Base-by-base conservation (phyloP, 1,284 basidiomycete genomes). In the Apiotrichum gamsii region DNA sequence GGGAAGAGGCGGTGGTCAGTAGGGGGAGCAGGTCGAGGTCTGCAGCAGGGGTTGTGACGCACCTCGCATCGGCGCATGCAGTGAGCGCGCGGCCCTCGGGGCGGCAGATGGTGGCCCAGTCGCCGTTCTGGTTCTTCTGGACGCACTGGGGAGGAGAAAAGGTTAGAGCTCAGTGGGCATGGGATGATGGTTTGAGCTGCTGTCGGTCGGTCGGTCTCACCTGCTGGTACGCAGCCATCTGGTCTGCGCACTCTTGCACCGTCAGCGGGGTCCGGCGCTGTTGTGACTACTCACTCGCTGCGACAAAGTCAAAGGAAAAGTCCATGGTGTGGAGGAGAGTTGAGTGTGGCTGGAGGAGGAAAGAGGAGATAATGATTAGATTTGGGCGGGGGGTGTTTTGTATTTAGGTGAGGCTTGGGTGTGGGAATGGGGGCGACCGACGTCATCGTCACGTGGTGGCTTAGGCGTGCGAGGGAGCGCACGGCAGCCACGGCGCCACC, bases 251-350 rank as follows among this genome's bases (percentile, higher is more conserved):
- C 59, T 70, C 69, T 72, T 11, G 47, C 0, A 1, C 8, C 25
- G 38, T 50, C 36, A 52, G 47, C 36, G 6, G 25, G 11, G 25
- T 6, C 25, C 25, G 11, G 11, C 25, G 25, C 11, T 28, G n/a
- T n/a, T n/a, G n/a, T n/a, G n/a, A n/a, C n/a, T 8, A 42, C 69
- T 58, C 49, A 72, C 69, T 69, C 29, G 67, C 60, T 1, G 69
- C 69, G n/a, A 72, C 69, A 19, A 63, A 42, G 49, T 72, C 63
- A 29, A 67, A 72, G 5, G 68, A 70, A n/a, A 69, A 53, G 50
- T 72, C 69, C 69, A 72, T 72, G 24, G 18, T 60, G 49, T 28
- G 25, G n/a, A n/a, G n/a, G n/a, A n/a, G n/a, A n/a, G n/a, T n/a
- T n/a, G n/a, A n/a, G n/a, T n/a, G n/a, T n/a, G n/a, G n/a, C n/a